Conservation (phyloP, 257 asterid genomes). For the Plantago elongata region DNA sequence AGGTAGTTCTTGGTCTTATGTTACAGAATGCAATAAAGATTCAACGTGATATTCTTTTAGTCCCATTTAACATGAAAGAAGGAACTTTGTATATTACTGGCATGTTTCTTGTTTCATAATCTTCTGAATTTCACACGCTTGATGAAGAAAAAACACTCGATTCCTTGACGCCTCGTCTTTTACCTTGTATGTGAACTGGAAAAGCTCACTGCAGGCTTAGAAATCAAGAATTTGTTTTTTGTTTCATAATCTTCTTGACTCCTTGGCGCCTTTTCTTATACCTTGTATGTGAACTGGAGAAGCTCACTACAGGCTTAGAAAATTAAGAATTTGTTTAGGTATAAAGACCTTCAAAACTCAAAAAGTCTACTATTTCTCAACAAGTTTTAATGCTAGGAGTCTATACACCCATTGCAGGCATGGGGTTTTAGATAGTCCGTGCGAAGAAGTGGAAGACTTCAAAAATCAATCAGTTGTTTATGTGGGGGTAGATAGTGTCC, state of each 20-base stretch:
- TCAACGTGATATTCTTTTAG: conserved; percentile 2
- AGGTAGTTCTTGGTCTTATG: conserved; percentile 44
- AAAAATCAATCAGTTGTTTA: conserved; percentile 89
- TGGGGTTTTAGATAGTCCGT: conserved; percentile 59
- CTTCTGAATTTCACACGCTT: not conserved
- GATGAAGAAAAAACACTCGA: not conserved
- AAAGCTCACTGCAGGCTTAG: not conserved
- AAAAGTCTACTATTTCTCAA: not conserved
- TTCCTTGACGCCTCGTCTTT: conserved; percentile 4
- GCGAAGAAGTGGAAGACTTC: conserved; percentile 65
- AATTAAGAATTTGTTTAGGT: not conserved
- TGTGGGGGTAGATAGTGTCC: conserved; percentile 77
- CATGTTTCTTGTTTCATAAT: not conserved
- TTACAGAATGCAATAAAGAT: conserved; percentile 9
- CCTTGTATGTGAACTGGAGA: conserved; percentile 6
- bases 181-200: conserved; percentile 1
- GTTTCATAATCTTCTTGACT: not conserved
- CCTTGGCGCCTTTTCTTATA: conserved; percentile 1
- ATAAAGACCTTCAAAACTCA: not conserved
- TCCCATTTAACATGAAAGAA: not conserved
- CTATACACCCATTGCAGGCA: conserved; percentile 44
- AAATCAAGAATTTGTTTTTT: not conserved
- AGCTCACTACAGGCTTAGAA: not conserved
- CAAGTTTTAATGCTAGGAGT: not conserved
- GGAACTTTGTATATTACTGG: conserved; percentile 8